Conservation (phyloP, 331 rosid genomes). For the Phaseolus coccineus region DNA sequence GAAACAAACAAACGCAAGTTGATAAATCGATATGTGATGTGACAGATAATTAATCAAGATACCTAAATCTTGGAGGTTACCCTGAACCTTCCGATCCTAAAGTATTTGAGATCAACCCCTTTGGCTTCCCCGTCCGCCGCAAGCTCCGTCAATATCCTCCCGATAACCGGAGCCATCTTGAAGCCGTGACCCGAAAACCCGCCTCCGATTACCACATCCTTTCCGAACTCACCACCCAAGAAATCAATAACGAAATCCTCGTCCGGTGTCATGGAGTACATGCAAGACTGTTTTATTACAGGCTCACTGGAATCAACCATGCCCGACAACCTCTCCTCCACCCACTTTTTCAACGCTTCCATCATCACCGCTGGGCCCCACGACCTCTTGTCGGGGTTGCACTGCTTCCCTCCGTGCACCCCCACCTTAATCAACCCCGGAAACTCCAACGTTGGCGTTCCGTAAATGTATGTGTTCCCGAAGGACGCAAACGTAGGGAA, state of each 20-base stretch:
- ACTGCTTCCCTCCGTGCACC: conserved; percentile 66
- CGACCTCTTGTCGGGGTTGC: conserved; percentile 79
- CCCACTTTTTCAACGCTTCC: conserved; percentile 63
- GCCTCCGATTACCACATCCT: conserved; percentile 78
- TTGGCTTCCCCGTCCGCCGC: conserved; percentile 61
- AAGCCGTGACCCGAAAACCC: conserved; percentile 98
- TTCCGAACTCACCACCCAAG: conserved; percentile 77
- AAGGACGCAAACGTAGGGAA: conserved; percentile 79
- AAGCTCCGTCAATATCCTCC: conserved; percentile 69
- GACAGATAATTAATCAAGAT: neutral
- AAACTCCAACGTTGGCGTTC: conserved; percentile 84
- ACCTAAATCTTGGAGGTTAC: neutral
- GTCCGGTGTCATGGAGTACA: conserved; percentile 87
- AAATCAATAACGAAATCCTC: conserved; percentile 86
- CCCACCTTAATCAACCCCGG: conserved; percentile 85
- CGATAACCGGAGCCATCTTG: conserved; percentile 90
- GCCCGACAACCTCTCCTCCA: conserved; percentile 57
- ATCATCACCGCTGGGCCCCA: conserved; percentile 67
- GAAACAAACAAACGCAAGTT: neutral
- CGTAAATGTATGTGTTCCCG: conserved; percentile 60
- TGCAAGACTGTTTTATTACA: conserved; percentile 69
- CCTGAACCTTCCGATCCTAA: conserved; percentile 59
- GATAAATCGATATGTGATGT: neutral
- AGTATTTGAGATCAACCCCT: conserved; percentile 67
- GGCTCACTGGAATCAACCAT: conserved; percentile 65